Evolutionary conservation across 2,329 filamentous ascomycete species (phyloP), one percentile per base, ranked within the genome.

Genomic region (Trichoderma endophyticum): DNA sequence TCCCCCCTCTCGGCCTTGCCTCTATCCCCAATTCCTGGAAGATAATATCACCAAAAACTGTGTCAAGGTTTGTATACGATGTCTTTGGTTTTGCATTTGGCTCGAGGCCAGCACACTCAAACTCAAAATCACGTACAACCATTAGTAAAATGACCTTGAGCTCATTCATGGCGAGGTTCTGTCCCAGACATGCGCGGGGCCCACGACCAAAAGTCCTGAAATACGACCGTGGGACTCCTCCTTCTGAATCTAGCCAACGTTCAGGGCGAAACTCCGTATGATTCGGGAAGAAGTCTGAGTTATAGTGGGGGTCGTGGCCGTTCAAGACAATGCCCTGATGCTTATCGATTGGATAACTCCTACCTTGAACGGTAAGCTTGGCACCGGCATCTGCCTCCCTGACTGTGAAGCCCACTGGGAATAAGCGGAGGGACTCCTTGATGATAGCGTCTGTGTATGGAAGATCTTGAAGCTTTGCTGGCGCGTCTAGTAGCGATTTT

Each of bases 201-300:
- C 83, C 83, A 6, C 77, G 72, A 48, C 83, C 81, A 70, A 85
- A 85, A 0, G 82, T 69, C 9, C 77, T 69, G 64, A 77, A 77
- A 34, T 66, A 60, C 18, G 48, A 65, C 26, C 70, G 61, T 28
- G 70, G 70, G 28, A 72, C 57, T 34, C 64, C 57, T 65, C 43
- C 57, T n/a, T 72, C 18, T 60, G 72, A 14, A 39, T 71, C 67
- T 14, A 84, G 75, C 79, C 82, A 86, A 8, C 85, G 80, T 56
- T 85, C 83, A 0, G 85, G 84, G 3, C 82, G 72, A 75, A 85
- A 48, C 18, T 48, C 39, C 2, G 18, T 48, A 48, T 48, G 39
- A 1, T 48, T 48, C 39, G 39, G 39, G 39, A 48, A 48, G 39
- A 48, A 48, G 39, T 4, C 39, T 4, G 39, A 48, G 39, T 48